A percentile compares a stretch with the other conserved stretches of the same genome.
phyloP scores from a whole-genome alignment of 163 green algal genomes.

The Chlorella variabilis region DNA sequence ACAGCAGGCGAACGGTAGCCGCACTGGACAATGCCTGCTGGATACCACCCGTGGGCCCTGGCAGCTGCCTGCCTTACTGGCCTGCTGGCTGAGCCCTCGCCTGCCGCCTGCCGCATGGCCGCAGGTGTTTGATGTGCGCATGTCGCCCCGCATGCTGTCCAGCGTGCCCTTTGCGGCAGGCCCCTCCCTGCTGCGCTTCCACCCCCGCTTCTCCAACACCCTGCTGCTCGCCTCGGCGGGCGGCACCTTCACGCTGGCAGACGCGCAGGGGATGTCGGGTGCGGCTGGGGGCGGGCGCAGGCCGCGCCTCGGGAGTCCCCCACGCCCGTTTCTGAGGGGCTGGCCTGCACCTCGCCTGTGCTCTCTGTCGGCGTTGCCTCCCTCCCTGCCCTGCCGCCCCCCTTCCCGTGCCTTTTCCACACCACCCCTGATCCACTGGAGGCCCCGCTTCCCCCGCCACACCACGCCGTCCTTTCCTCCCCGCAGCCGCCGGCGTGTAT shows the following conservation, averaged over 20 bases:
- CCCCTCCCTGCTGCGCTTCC: slow-evolving; percentile 71
- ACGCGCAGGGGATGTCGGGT: slow-evolving; percentile 54
- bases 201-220: slow-evolving; percentile 68
- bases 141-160: slow-evolving; percentile 56
- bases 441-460: no score
- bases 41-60: no score
- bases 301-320: no score
- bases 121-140: slow-evolving; percentile 78
- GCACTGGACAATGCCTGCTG: no score
- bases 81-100: no score
- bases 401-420: no score
- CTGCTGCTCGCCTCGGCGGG: slow-evolving; percentile 66
- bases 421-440: no score
- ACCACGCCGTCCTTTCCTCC: not conserved
- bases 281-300: not conserved
- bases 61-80: no score
- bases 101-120: not conserved
- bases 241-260: slow-evolving; percentile 70
- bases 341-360: no score
- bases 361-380: not conserved
- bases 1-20: no score
- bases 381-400: no score
- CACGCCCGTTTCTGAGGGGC: no score
- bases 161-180: slow-evolving; percentile 63
- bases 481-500: slow-evolving; percentile 20